Evolutionary conservation across 106 monocot genomes (phyloP).

Genomic region (Posidonia australis): DNA sequence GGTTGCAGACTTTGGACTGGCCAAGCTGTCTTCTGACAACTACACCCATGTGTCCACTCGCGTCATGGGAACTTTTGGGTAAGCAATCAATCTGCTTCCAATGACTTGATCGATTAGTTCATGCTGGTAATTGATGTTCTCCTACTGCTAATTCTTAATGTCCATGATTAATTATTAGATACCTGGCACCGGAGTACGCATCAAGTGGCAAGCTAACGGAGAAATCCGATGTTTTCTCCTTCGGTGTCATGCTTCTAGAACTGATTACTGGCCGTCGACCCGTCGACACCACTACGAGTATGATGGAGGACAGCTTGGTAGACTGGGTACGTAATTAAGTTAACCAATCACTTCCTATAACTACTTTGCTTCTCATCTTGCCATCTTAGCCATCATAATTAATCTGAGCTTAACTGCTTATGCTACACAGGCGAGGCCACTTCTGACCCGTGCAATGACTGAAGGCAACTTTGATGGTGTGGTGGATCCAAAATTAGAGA

Average conservation of each 20-base stretch:
- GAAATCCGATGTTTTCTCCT: constrained; percentile 92
- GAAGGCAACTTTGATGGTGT: constrained; percentile 49
- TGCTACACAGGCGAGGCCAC: constrained; percentile 22
- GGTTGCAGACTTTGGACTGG: constrained; percentile 92
- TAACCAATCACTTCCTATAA: no score
- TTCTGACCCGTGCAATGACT: constrained; percentile 30
- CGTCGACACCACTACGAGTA: constrained; percentile 35
- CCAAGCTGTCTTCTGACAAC: constrained; percentile 71
- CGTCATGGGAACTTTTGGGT: constrained; percentile 93
- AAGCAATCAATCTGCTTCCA: no score
- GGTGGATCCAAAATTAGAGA: constrained; percentile 46
- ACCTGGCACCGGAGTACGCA: constrained; percentile 88
- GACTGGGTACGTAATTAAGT: constrained; percentile 86
- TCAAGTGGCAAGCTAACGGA: constrained; percentile 90
- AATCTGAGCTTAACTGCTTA: no score
- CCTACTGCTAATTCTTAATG: no score
- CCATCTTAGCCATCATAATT: no score
- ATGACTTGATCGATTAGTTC: no score
- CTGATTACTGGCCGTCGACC: constrained; percentile 69
- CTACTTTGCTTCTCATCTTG: no score
- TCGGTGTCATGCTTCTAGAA: constrained; percentile 88
- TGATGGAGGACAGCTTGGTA: constrained; percentile 86
- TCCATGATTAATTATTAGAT: constrained; percentile 21
- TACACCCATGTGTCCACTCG: constrained; percentile 87
- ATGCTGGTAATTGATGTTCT: no score